These are phyloP conservation scores for Lactifluus volemus DNA, from an alignment of 768 basidiomycete species.

Conservation along the genomic window DNA sequence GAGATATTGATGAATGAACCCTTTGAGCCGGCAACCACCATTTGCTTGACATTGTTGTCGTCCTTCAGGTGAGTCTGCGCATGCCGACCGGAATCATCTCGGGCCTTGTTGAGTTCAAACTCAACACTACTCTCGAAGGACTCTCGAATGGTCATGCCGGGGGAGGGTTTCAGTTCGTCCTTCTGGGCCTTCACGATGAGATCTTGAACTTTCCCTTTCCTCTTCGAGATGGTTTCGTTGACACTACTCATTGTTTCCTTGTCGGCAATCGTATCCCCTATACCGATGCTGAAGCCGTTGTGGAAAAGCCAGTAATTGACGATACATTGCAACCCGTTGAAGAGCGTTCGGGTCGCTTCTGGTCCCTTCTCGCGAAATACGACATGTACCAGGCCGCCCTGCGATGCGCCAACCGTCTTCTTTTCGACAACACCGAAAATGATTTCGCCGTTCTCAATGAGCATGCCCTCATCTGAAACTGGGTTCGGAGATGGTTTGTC, in stretches of 20 bases:
- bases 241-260: constrained; percentile 80
- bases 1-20: constrained; percentile 99
- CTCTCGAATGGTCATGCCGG: constrained; percentile 99
- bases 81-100: constrained; percentile 90
- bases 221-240: constrained; percentile 69
- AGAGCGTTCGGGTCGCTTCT: constrained; percentile 80
- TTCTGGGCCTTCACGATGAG: constrained; percentile 79
- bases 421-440: constrained; percentile 95
- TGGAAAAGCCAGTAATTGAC: constrained; percentile 99
- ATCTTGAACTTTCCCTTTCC: constrained; percentile 69
- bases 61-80: constrained; percentile 98
- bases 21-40: constrained; percentile 99
- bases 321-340: constrained; percentile 89
- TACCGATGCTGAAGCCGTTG: constrained; percentile 98
- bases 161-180: constrained; percentile 80
- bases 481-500: constrained; percentile 76
- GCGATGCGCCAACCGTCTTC: constrained; percentile 95
- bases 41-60: constrained; percentile 99
- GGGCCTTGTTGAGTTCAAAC: constrained; percentile 85
- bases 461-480: constrained; percentile 86
- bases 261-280: constrained; percentile 97
- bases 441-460: constrained; percentile 95
- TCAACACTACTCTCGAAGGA: constrained; percentile 94
- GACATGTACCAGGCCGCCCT: constrained; percentile 91
- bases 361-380: constrained; percentile 98